Conservation (phyloP, 257 asterid species). For the Petunia secreta region DNA sequence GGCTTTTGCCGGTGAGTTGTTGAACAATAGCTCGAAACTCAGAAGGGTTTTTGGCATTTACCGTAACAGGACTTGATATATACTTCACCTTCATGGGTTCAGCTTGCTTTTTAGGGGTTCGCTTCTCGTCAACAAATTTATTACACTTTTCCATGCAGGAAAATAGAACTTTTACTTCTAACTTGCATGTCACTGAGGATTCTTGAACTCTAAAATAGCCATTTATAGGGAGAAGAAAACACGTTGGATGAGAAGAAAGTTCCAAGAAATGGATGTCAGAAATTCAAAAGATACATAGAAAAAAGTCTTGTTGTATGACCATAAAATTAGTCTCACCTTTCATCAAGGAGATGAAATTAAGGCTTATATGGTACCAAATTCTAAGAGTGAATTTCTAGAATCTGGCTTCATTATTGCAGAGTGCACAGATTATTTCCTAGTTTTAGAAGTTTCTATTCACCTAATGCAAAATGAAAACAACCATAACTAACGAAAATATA, state of each 20-base stretch:
- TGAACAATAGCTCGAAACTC: constrained; percentile 48
- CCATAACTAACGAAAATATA: not conserved
- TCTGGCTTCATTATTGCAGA: not conserved
- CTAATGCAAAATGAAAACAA: not conserved
- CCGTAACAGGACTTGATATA: constrained; percentile 41
- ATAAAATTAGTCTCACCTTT: not conserved
- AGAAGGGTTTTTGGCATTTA: constrained; percentile 35
- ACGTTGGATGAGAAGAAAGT: not conserved
- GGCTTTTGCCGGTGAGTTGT: constrained; percentile 44
- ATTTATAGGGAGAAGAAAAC: not conserved
- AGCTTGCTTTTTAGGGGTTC: constrained; percentile 4
- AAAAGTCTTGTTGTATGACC: not conserved
- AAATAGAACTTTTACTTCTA: too few species aligned
- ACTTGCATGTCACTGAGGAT: not conserved
- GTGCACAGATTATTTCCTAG: constrained; percentile 1
- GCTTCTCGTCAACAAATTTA: not conserved
- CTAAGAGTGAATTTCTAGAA: not conserved
- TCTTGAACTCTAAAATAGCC: not conserved
- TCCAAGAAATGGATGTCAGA: constrained; percentile 21
- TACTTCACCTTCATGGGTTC: constrained; percentile 43
- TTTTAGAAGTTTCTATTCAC: constrained; percentile 4
- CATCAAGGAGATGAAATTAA: not conserved
- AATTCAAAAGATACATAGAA: not conserved
- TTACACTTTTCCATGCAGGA: too few species aligned
- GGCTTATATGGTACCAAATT: not conserved